Evolutionary conservation across 257 asterid species (phyloP), one percentile per base, ranked within the genome.

Genomic region (Solanum piurae): DNA sequence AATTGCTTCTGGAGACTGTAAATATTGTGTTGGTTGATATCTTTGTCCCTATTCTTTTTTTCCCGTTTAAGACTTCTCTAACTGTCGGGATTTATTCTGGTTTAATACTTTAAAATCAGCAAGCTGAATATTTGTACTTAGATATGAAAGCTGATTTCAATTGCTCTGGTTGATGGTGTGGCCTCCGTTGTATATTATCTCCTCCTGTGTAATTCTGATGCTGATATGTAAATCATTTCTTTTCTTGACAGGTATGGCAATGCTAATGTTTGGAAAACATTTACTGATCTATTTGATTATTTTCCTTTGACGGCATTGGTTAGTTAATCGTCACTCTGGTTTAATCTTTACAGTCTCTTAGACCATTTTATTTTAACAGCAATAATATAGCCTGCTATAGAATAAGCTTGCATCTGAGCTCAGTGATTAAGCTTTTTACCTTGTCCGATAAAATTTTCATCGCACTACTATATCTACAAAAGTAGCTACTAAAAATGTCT

Each of bases 221-320:
- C 85, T 46, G 85, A 46, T 29, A 46, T 5, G 25, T 83, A 16
- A 49, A 83, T n/a, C 74, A 52, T 79, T 36, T 36, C 5, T 83
- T 82, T 85, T 64, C 27, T 85, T 89, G 49, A 62, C 89, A 96
- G 99, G 94, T 96, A 96, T 88, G 99, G 99, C 71, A 96, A 92
- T 91, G 99, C 99, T 87, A 96, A 92, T 91, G 99, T 96, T 66
- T 96, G 99, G 98, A 96, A 96, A 95, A 96, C 87, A 86, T 96
- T 96, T 93, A 96, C 99, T 1, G 98, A 96, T 90, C 93, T 96
- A 85, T 96, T 96, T 86, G 99, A 96, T 90, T 96, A 94, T 91
- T 94, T 96, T 87, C 98, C 99, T 87, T 89, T 96, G 88, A 96
- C 99, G 14, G 99, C 99, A 83, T 89, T 96, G 99, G 98, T 96